Percentiles rank a stretch among this genome's conserved stretches.
Evolutionary conservation across 345 rosid species (phyloP).

Genomic region (Citrus medica): DNA sequence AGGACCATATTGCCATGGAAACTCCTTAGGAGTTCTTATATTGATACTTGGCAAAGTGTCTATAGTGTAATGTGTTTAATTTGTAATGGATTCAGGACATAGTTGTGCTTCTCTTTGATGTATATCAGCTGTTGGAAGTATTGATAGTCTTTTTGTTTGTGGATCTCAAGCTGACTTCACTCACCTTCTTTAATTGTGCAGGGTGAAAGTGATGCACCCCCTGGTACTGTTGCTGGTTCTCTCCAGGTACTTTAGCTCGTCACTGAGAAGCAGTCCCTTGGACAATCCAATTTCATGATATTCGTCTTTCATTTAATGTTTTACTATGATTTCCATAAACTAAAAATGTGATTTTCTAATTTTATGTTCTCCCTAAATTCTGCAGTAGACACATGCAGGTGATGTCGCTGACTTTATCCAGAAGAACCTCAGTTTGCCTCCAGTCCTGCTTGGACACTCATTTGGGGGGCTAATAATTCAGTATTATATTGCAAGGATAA

Average conservation of each 20-base stretch:
- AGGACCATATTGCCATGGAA: background rate
- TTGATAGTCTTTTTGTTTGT: background rate
- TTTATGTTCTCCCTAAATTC: constrained; percentile 17
- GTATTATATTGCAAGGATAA: constrained; percentile 60
- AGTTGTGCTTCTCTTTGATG: background rate
- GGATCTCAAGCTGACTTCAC: constrained; percentile 5
- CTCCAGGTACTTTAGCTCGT: constrained; percentile 53
- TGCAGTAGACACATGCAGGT: constrained; percentile 89
- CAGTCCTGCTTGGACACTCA: constrained; percentile 84
- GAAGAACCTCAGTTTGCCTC: constrained; percentile 47
- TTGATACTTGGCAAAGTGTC: background rate
- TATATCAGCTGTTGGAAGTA: background rate
- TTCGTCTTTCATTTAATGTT: background rate
- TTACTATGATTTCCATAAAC: background rate
- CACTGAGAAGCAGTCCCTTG: background rate
- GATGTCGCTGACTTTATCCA: constrained; percentile 73
- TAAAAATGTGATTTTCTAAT: constrained; percentile 8
- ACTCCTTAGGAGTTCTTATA: background rate
- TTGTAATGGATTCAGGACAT: background rate
- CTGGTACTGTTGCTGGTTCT: constrained; percentile 64
- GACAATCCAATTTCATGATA: background rate
- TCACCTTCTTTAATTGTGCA: constrained; percentile 21
- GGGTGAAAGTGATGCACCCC: constrained; percentile 89
- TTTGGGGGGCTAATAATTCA: constrained; percentile 90
- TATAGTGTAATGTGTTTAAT: background rate